Conservation (phyloP, 495 filamentous ascomycete species). For the Bacidia gigantensis region DNA sequence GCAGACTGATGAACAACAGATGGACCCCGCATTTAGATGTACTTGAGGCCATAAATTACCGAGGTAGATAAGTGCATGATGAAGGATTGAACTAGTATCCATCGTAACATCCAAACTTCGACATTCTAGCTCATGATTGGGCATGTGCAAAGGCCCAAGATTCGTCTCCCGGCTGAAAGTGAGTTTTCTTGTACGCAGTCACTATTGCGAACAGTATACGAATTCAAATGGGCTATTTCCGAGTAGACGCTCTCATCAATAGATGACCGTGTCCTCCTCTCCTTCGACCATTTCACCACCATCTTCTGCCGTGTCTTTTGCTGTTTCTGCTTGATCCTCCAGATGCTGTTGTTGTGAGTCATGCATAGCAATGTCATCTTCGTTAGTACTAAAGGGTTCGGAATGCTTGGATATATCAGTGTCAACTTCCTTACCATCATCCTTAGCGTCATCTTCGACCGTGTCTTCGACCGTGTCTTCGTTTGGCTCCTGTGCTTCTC, state of each 20-base stretch:
- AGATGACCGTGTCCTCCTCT: constrained; percentile 76
- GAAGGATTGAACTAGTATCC: neutral
- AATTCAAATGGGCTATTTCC: neutral
- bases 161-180: too few relatives aligned
- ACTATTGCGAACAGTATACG: neutral
- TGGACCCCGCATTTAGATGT: neutral
- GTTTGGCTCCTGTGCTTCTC: constrained; percentile 14
- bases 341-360: constrained; percentile 14
- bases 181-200: too few relatives aligned
- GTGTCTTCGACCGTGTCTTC: constrained; percentile 17
- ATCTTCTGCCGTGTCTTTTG: constrained; percentile 45
- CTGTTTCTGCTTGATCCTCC: constrained; percentile 9
- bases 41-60: constrained; percentile 6
- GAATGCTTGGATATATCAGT: constrained; percentile 13
- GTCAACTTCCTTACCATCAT: constrained; percentile 20
- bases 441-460: constrained; percentile 22
- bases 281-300: constrained; percentile 59
- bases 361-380: constrained; percentile 17
- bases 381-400: constrained; percentile 13
- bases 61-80: neutral
- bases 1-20: neutral
- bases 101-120: neutral
- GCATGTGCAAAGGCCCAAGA: too few relatives aligned
- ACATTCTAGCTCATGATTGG: too few relatives aligned
- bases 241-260: constrained; percentile 35